Base-by-base conservation (phyloP, 2,329 filamentous ascomycete species). In the Pyrenochaeta sp. region DNA sequence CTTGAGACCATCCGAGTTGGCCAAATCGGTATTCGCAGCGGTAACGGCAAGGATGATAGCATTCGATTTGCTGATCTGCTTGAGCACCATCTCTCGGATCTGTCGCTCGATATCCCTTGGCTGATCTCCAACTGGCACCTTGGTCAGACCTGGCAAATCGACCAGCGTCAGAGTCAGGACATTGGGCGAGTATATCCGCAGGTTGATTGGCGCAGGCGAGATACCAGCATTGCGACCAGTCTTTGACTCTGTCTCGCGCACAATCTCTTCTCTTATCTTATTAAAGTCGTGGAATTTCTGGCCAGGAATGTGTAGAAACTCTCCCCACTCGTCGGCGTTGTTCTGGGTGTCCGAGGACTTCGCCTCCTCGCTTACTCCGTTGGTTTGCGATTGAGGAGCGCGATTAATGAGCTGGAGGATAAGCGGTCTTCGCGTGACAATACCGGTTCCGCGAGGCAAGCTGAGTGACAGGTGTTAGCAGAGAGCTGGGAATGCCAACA, bases 251-350 rank as follows among this genome's bases (percentile, higher is more conserved):
- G 94, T 99, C 78, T 99, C 94, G 65, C 90, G 87, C 58, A 93
- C 88, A 71, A 99, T 99, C 78, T 99, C 94, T 45, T 97, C 94
- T 63, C 94, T 85, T 66, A 99, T 96, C 81, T 96, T 96, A 80
- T 91, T 89, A 79, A 99, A 99, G 77, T 99, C 94, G 76, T 86
- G 86, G 79, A 96, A 97, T 76, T 97, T 97, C 76, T 97, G 90
- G 62, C 92, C 94, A 14, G 94, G 93, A 55, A 99, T 89, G 74
- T 99, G 94, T 54, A 99, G 81, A 75, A 99, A 99, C 80, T 99
- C 94, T 79, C 93, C 94, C 90, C 95, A 99, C 74, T 99, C 94
- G 69, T 97, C 91, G 14, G 83, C 74, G 73, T 99, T 99, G 65
- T 92, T 90, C 60, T 91, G 88, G 72, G 89, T 88, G 74, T 97